A percentile compares a stretch with the other conserved stretches of the same genome.
Conservation (phyloP, 2,329 filamentous ascomycete species). For the Plectosphaerella plurivora region DNA sequence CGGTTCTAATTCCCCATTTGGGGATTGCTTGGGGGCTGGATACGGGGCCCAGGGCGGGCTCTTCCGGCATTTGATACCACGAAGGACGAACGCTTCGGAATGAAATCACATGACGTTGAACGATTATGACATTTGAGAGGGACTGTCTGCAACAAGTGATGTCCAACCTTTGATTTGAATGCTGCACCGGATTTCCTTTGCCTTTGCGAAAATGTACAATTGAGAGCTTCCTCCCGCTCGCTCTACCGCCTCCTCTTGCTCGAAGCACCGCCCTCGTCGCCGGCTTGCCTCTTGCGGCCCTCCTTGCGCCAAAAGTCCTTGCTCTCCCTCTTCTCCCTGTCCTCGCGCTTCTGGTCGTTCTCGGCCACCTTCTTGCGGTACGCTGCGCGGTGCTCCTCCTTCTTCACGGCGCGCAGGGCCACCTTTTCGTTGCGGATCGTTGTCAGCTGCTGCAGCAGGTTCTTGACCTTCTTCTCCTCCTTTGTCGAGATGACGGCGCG, state of each 20-base stretch:
- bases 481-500: slow-evolving; percentile 80
- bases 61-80: background rate
- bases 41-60: background rate
- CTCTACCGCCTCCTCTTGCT: slow-evolving; percentile 15
- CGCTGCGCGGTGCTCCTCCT: slow-evolving; percentile 78
- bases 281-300: slow-evolving; percentile 62
- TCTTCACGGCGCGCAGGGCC: slow-evolving; percentile 75
- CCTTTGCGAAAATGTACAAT: too few relatives aligned
- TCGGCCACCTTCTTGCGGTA: slow-evolving; percentile 82
- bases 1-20: background rate
- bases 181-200: too few relatives aligned
- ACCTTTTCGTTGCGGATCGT: slow-evolving; percentile 88
- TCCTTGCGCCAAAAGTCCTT: slow-evolving; percentile 92
- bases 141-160: too few relatives aligned
- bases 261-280: slow-evolving; percentile 32
- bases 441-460: slow-evolving; percentile 88
- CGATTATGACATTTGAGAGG: background rate
- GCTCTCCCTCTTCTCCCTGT: slow-evolving; percentile 83
- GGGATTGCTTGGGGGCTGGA: background rate
- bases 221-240: background rate
- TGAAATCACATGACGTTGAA: too few relatives aligned
- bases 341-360: slow-evolving; percentile 77
- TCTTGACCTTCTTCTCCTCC: slow-evolving; percentile 85
- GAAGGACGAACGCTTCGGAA: background rate
- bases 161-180: too few relatives aligned